Evolutionary conservation across 495 filamentous ascomycete species (phyloP), one percentile per base, ranked within the genome.

Genomic region (Amphirosellinia nigrospora): DNA sequence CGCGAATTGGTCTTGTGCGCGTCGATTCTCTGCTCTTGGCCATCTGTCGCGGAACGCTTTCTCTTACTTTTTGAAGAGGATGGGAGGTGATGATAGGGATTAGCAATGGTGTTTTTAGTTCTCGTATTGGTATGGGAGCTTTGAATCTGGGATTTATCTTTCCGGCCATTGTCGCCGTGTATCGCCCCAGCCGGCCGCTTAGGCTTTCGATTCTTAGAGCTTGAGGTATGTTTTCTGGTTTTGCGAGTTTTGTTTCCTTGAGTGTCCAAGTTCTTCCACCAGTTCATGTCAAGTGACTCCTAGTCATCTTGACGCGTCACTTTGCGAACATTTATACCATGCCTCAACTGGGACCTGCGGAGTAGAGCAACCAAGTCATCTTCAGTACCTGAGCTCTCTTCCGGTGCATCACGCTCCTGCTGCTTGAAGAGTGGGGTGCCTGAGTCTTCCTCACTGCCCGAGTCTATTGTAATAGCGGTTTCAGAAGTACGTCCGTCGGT

Each of bases 211-310:
- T 2, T n/a, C 39, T n/a, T 45, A 23, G 39, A 30, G 5, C 60
- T 6, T 19, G 60, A 43, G 11, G 60, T 46, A 45, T 13, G 11
- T 5, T 45, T 0, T 62, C 4, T 10, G 21, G 3, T 28, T 45
- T 46, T 45, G 0, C 8, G 60, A 30, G 21, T 26, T 13, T 43
- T 63, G 21, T 45, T 19, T 26, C 26, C 39, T n/a, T 30, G 23
- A 6, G 32, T n/a, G 23, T 26, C 15, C 23, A 7, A 13, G 7
- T 16, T 28, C 2, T 45, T 46, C 30, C 26, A 19, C 26, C 30
- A 39, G 10, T 39, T n/a, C 11, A 65, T 38, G 23, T 66, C 21
- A 6, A 66, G 26, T n/a, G 64, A 66, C 15, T 66, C 9, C 64
- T 36, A 66, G 36, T 56, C 13, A 32, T 56, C 46, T 15, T 21